Conservation (phyloP, 1,139 yeast genomes). For the Candida sanyaensis region DNA sequence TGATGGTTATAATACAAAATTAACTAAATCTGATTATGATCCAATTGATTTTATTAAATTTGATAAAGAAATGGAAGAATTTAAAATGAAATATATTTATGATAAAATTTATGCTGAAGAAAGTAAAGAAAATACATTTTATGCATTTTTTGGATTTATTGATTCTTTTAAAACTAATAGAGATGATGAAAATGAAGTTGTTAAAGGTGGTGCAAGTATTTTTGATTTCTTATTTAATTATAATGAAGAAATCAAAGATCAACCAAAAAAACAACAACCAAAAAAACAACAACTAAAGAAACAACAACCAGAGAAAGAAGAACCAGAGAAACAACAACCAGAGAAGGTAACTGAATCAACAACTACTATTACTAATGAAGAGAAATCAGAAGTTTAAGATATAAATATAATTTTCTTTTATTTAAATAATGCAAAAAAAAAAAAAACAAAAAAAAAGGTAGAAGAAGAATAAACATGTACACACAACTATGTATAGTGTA, state of each 20-base stretch:
- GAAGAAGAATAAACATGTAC: not conserved
- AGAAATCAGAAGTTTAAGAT: not conserved
- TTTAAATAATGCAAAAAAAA: not conserved
- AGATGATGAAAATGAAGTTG: slow-evolving; percentile 20
- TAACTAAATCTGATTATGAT: slow-evolving; percentile 79
- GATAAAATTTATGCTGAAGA: slow-evolving; percentile 93
- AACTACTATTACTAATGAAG: too few species aligned
- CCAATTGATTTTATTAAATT: slow-evolving; percentile 70
- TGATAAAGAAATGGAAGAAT: slow-evolving; percentile 71
- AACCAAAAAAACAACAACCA: too few species aligned
- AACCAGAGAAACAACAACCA: not conserved
- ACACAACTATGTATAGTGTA: not conserved
- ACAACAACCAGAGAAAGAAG: too few species aligned
- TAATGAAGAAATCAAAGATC: slow-evolving; percentile 6
- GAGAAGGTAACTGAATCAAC: not conserved
- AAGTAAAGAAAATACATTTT: slow-evolving; percentile 80
- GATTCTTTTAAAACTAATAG: slow-evolving; percentile 60
- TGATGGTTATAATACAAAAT: slow-evolving; percentile 74
- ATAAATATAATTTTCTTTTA: too few species aligned
- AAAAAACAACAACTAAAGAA: too few species aligned
- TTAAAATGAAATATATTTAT: slow-evolving; percentile 86
- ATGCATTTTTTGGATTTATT: slow-evolving; percentile 85
- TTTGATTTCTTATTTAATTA: slow-evolving; percentile 60
- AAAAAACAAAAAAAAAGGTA: too few species aligned
- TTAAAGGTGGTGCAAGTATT: slow-evolving; percentile 32